Evolutionary conservation across 495 filamentous ascomycete species (phyloP).

Genomic region (Lasiosphaeria ovina): DNA sequence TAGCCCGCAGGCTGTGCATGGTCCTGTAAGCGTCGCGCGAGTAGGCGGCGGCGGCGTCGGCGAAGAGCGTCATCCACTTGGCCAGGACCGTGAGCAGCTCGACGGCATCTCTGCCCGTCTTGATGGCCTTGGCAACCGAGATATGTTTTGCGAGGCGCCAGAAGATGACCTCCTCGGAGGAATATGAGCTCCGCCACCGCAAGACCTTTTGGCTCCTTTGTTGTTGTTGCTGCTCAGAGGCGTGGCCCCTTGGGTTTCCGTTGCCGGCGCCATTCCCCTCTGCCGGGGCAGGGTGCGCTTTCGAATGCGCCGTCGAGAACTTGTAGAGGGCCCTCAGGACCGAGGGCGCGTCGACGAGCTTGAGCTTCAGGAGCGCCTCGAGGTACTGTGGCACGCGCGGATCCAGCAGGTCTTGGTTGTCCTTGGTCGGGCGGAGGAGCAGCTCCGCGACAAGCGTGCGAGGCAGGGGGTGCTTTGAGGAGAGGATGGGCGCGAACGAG

Average conservation of each 20-base stretch:
- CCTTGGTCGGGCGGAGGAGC: slow-evolving; percentile 52
- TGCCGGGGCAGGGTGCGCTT: slow-evolving; percentile 9
- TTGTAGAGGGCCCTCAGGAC: slow-evolving; percentile 59
- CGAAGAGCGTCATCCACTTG: slow-evolving; percentile 47
- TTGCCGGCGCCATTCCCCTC: slow-evolving; percentile 25
- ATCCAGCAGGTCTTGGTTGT: slow-evolving; percentile 54
- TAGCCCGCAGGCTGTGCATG: slow-evolving; percentile 38
- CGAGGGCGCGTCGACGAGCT: slow-evolving; percentile 52
- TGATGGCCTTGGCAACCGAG: slow-evolving; percentile 37
- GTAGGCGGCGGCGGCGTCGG: slow-evolving; percentile 39
- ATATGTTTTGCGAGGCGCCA: slow-evolving; percentile 50
- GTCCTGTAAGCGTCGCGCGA: slow-evolving; percentile 38
- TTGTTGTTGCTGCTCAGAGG: neutral
- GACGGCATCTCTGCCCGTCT: slow-evolving; percentile 33
- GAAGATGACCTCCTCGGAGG: slow-evolving; percentile 51
- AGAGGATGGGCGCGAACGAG: slow-evolving; percentile 36
- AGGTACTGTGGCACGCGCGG: slow-evolving; percentile 64
- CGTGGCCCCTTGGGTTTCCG: neutral
- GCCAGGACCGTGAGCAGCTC: slow-evolving; percentile 34
- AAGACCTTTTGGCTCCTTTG: slow-evolving; percentile 14
- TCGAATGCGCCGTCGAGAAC: slow-evolving; percentile 52
- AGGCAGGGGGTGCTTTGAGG: slow-evolving; percentile 44
- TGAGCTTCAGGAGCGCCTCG: slow-evolving; percentile 55
- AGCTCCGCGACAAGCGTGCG: slow-evolving; percentile 55
- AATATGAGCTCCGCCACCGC: slow-evolving; percentile 51